Conservation (phyloP, 768 basidiomycete species). For the Coprinellus micaceus region DNA sequence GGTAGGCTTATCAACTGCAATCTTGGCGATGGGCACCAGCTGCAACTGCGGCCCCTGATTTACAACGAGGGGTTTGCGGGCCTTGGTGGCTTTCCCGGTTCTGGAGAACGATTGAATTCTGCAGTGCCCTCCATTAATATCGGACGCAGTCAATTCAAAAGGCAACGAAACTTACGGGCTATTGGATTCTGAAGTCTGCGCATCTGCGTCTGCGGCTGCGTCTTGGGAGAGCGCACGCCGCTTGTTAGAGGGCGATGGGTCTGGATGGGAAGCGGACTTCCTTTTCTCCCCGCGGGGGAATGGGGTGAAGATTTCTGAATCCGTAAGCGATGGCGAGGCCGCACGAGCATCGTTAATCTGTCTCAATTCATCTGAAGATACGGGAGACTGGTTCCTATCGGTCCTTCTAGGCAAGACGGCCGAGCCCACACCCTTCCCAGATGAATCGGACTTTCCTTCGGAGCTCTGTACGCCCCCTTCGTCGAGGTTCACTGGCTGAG, state of each 20-base stretch:
- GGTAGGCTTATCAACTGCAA: background rate
- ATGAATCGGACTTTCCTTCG: too few species aligned
- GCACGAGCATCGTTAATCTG: background rate
- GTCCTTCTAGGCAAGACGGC: too few species aligned
- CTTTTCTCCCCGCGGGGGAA: background rate
- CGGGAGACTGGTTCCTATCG: too few species aligned
- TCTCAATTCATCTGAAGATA: too few species aligned
- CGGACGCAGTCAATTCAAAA: background rate
- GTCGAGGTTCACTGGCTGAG: background rate
- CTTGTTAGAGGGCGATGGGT: background rate
- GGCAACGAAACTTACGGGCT: constrained; percentile 1
- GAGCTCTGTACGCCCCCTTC: background rate
- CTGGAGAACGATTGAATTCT: background rate
- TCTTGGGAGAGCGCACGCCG: constrained; percentile 1
- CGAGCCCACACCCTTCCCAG: too few species aligned
- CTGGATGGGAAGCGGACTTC: background rate
- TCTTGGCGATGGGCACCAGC: background rate
- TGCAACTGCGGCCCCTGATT: constrained; percentile 2
- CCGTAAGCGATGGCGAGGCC: background rate
- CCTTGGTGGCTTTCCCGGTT: background rate
- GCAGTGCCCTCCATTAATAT: background rate
- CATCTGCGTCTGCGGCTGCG: background rate
- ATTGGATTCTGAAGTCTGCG: background rate
- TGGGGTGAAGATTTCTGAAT: background rate
- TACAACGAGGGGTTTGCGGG: background rate